Evolutionary conservation across 805 yeast species (phyloP), one percentile per base, ranked within the genome.

Genomic region (Yarrowia divulgata): DNA sequence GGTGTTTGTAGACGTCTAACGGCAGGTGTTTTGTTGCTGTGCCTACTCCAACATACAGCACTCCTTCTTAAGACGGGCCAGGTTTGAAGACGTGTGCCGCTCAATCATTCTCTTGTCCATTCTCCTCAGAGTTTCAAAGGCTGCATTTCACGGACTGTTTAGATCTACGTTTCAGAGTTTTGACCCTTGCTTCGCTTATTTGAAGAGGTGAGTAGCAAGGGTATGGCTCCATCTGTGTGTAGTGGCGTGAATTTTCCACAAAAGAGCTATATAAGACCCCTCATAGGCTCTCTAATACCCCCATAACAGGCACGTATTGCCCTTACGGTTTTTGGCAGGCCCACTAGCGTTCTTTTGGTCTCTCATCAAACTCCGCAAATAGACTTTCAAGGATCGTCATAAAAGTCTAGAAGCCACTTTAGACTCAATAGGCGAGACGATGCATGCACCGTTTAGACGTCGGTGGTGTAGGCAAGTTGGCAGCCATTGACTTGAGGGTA

Each of bases 161-260:
- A 19, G 60, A 54, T 37, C 58, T 35, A 54, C 43, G 43, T 19
- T 54, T 54, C 60, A 19, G 23, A 39, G 60, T 54, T 54, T 50
- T 54, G 60, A 39, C 60, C 60, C 60, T 54, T 54, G 60, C 60
- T 54, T 54, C 60, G 60, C 60, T 54, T 54, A 54, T 10, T 54
- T 37, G 58, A 8, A 37, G 40, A 34, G 23, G 14, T 19, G 16
- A 8, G 16, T 0, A 9, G 23, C 54, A 3, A 32, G 35, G 39
- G 19, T 13, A 19, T 13, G 29, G 29, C 29, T 23, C 29, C 4
- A 4, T 23, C 3, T 23, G 3, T 23, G 29, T 23, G 29, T 23
- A 8, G 45, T 19, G 58, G 58, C 32, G 12, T 54, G 58, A 19
- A 39, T 8, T 37, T 39, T 3, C 37, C 18, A 48, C 8, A 19